Evolutionary conservation across 2,329 filamentous ascomycete species (phyloP), one percentile per base, ranked within the genome.

Genomic region (Calonectria crousiana): DNA sequence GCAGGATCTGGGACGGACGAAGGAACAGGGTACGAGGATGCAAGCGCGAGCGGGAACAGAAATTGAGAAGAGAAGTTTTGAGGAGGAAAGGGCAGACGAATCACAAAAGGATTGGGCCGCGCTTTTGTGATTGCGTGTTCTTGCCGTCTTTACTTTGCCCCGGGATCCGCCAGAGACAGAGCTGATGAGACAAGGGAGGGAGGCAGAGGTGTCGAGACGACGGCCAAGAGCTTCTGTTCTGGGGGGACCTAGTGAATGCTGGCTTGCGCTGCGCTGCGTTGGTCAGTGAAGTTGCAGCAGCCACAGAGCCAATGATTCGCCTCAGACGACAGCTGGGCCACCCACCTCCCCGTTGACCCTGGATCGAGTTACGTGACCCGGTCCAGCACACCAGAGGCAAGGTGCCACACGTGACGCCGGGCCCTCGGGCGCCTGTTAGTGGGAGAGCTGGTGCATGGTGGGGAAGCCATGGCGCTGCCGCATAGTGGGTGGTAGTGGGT

Each of bases 91-190:
- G 26, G 16, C 34, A 47, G 49, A 49, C 14, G 56, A 26, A 20
- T 8, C 62, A 64, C 65, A 51, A 71, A 71, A 58, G 69, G 76
- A 75, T 64, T 51, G 76, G 34, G 26, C 60, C 71, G 64, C 47
- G 41, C 49, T 70, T 73, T 58, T 70, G 53, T 66, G 73, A 75
- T 69, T 51, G 75, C 74, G 69, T 68, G 69, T 71, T 64, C 67
- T 74, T 75, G 70, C 69, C 74, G 72, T 70, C 72, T 76, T 79
- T 77, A 62, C 71, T 78, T 78, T 56, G 38, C 53, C 28, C 51
- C 56, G 6, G 34, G 38, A 69, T 76, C 70, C 72, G 56, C 20
- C 10, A 44, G 44, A 62, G 66, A 65, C 53, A 53, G 51, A 62
- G 30, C 13, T 56, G 28, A 53, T 60, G 51, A 60, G 64, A 56